phyloP scores from a whole-genome alignment of 768 basidiomycete species.

The Dentipellis fragilis region DNA sequence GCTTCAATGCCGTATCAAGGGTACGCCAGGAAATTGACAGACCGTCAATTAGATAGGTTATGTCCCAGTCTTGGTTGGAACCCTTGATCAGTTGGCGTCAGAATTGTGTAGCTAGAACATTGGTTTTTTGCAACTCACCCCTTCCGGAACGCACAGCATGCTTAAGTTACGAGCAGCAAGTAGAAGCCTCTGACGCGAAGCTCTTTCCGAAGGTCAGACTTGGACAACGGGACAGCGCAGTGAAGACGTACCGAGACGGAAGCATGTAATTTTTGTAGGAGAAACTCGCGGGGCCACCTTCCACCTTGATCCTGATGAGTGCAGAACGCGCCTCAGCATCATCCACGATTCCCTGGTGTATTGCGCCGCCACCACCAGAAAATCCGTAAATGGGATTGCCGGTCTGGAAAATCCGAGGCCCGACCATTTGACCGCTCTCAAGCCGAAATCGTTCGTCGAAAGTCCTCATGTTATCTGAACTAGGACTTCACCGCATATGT shows the following conservation, averaged over 20 bases:
- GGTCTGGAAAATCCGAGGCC: slow-evolving; percentile 65
- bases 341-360: slow-evolving; percentile 57
- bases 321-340: slow-evolving; percentile 56
- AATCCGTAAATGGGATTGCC: slow-evolving; percentile 54
- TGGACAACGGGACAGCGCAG: slow-evolving; percentile 17
- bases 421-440: slow-evolving; percentile 58
- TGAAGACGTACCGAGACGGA: slow-evolving; percentile 46
- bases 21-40: neutral
- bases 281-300: slow-evolving; percentile 59
- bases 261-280: slow-evolving; percentile 76
- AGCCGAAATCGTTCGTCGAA: slow-evolving; percentile 59
- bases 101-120: neutral
- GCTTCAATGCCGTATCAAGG: neutral
- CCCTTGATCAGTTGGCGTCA: neutral
- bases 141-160: neutral
- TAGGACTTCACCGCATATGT: neutral
- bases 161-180: neutral
- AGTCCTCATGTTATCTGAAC: neutral
- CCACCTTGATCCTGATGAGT: slow-evolving; percentile 56
- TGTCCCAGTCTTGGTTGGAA: neutral
- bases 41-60: neutral
- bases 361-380: slow-evolving; percentile 25
- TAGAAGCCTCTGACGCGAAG: neutral
- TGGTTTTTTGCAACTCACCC: neutral
- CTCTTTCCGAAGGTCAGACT: neutral